Base-by-base conservation (phyloP, 2,329 filamentous ascomycete species). In the Neofusicoccum cordaticola region DNA sequence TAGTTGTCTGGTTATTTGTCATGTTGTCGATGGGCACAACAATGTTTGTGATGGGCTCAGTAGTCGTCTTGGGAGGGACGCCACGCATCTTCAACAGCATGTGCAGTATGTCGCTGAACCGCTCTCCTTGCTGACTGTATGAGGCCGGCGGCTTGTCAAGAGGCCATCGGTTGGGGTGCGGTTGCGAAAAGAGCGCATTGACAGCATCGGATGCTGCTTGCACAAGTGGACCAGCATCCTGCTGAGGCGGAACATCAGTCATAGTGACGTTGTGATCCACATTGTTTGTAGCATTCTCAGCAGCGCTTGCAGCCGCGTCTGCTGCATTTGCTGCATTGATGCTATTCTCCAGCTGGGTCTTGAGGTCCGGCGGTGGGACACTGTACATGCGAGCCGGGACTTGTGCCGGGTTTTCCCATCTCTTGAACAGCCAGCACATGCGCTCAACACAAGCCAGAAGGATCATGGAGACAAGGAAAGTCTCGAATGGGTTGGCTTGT, bases 391-490 rank as follows among this genome's bases (percentile, higher is more conserved):
- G 57, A 12, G n/a, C 13, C 8, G 35, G 31, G 4, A 15, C 48
- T 17, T 64, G 62, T 8, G n/a, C 22, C 19, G 53, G 63, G 51
- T 77, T 74, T 41, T 85, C 82, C 82, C 82, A 85, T 1, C 77
- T 81, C 37, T 79, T 81, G 74, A 85, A 88, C 2, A 86, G 75
- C 79, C 84, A 85, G 70, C 83, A 83, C 74, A 85, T 85, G 62
- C 85, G 80, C 73, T 88, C 86, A 13, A 86, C 83, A 67, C 84
- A 86, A 65, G 83, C 85, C 27, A 88, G 75, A 0, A 88, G 76
- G 15, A 88, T 78, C n/a, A 88, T 77, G 0, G 84, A 80, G 4
- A 83, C 82, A n/a, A 88, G 74, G 70, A 86, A 87, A 0, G 85
- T 87, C 66, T 85, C 83, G 64, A 88, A 86, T 51, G 81, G 81